phyloP scores from a whole-genome alignment of 306 rosid species.

The Cercis canadensis region DNA sequence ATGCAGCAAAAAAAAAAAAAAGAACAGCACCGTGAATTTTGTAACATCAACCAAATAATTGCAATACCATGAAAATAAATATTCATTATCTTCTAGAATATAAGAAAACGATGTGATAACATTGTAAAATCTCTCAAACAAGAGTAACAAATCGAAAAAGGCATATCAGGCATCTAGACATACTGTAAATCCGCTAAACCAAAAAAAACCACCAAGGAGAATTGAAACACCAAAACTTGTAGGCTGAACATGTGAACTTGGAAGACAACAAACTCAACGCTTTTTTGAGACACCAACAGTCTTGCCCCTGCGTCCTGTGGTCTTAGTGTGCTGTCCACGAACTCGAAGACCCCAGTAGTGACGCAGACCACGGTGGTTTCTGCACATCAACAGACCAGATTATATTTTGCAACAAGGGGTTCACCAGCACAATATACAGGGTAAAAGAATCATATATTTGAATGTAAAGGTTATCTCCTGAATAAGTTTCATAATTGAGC shows the following conservation, averaged over 20 bases:
- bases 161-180: conserved; percentile 15
- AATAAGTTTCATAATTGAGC: background rate
- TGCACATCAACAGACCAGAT: conserved; percentile 43
- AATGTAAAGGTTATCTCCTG: background rate
- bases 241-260: background rate
- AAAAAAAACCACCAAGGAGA: conserved; percentile 25
- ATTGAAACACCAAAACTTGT: conserved; percentile 6
- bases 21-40: background rate
- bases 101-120: conserved; percentile 12
- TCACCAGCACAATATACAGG: background rate
- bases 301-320: conserved; percentile 97
- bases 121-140: conserved; percentile 23
- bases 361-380: conserved; percentile 98
- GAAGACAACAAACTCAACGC: conserved; percentile 54
- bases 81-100: conserved; percentile 9
- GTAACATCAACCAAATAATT: background rate
- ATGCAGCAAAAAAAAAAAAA: too few relatives aligned
- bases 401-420: background rate
- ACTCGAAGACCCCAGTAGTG: conserved; percentile 99
- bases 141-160: background rate
- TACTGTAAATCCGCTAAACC: conserved; percentile 37
- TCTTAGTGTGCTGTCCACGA: conserved; percentile 99
- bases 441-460: background rate
- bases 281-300: conserved; percentile 99
- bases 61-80: conserved; percentile 2